These are phyloP conservation scores for Acrocalymma vagum DNA, from an alignment of 2,329 filamentous ascomycete species.

Conservation along the genomic window DNA sequence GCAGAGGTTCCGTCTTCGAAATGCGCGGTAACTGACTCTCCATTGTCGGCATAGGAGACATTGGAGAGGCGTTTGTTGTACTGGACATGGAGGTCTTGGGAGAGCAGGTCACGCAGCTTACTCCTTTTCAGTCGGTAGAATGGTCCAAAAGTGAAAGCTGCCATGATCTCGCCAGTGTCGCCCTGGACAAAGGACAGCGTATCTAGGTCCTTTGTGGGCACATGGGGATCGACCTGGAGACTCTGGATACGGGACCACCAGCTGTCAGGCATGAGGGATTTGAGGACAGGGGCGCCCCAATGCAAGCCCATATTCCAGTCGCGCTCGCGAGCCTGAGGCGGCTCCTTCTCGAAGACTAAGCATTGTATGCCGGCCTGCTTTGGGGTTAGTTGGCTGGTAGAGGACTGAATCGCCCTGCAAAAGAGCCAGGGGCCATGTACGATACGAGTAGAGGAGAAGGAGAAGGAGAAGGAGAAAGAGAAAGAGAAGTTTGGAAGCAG, in stretches of 20 bases:
- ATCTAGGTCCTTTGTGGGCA: constrained; percentile 44
- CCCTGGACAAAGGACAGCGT: constrained; percentile 43
- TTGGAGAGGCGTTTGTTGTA: constrained; percentile 50
- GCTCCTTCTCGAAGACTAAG: constrained; percentile 65
- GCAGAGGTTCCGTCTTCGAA: constrained; percentile 43
- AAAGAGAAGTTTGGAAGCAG: constrained; percentile 6
- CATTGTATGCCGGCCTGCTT: constrained; percentile 51
- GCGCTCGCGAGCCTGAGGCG: constrained; percentile 54
- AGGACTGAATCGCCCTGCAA: background rate
- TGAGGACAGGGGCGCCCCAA: constrained; percentile 65
- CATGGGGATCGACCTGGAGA: constrained; percentile 61
- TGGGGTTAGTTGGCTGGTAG: constrained; percentile 9
- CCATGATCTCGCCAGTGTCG: constrained; percentile 44
- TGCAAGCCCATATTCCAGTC: constrained; percentile 73
- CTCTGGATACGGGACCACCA: constrained; percentile 62
- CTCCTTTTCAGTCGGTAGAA: constrained; percentile 48
- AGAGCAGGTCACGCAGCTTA: constrained; percentile 42
- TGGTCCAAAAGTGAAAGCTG: constrained; percentile 40
- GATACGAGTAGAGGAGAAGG: background rate
- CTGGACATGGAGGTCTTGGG: constrained; percentile 36
- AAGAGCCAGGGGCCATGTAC: no score
- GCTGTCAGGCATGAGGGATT: constrained; percentile 60
- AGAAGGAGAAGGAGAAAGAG: background rate
- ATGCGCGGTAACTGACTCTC: constrained; percentile 42
- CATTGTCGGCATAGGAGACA: constrained; percentile 42